These are phyloP conservation scores for Termitomyces sp. DNA, from an alignment of 1,284 basidiomycete genomes.

Conservation along the genomic window DNA sequence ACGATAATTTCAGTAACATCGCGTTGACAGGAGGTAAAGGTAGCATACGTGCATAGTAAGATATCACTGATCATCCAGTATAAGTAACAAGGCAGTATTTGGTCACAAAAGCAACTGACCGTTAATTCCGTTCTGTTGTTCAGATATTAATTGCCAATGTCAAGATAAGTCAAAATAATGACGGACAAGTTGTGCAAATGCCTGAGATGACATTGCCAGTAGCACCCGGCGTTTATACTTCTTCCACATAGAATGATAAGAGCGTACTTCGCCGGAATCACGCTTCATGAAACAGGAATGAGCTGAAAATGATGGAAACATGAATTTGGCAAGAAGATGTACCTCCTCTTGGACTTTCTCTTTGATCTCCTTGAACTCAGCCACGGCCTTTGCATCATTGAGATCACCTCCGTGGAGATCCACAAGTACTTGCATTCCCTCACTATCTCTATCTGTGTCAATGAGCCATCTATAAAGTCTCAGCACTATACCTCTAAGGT, in stretches of 20 bases:
- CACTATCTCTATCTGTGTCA: constrained; percentile 81
- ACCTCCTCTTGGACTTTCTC: constrained; percentile 83
- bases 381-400: constrained; percentile 67
- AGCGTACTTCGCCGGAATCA: constrained; percentile 72
- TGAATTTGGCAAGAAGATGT: constrained; percentile 23
- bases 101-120: constrained; percentile 40
- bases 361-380: constrained; percentile 92
- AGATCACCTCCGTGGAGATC: constrained; percentile 87
- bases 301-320: neutral
- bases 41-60: constrained; percentile 85
- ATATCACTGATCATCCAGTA: constrained; percentile 61
- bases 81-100: constrained; percentile 1
- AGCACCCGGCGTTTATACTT: constrained; percentile 86
- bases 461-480: constrained; percentile 73
- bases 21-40: constrained; percentile 9
- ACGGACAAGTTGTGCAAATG: constrained; percentile 88
- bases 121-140: constrained; percentile 79
- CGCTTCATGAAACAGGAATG: constrained; percentile 37
- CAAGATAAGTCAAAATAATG: constrained; percentile 1
- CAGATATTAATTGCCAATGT: constrained; percentile 8
- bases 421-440: constrained; percentile 85
- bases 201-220: constrained; percentile 96
- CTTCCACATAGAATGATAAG: constrained; percentile 84
- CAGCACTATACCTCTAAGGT: neutral
- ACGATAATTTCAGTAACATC: constrained; percentile 8